A percentile compares a stretch with the other conserved stretches of the same genome.
phyloP scores from a whole-genome alignment of 495 filamentous ascomycete species.

The Aspergillus indologenus region DNA sequence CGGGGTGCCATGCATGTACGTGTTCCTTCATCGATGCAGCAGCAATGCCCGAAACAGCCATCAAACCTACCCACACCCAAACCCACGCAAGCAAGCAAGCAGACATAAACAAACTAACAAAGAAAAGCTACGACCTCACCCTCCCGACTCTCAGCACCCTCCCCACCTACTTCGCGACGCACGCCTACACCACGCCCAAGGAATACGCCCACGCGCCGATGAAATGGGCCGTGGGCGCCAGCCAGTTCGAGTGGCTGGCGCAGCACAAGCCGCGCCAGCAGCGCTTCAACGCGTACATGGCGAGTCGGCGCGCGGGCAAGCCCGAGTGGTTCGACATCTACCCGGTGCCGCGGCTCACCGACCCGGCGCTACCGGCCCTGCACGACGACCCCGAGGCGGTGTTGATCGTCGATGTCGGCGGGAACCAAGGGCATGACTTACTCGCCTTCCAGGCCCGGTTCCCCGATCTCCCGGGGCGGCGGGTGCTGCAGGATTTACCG shows the following conservation, averaged over 20 bases:
- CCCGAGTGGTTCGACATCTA: constrained; percentile 40
- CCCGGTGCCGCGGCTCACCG: constrained; percentile 27
- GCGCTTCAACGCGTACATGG: constrained; percentile 42
- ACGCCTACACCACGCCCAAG: constrained; percentile 30
- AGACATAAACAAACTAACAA: not conserved
- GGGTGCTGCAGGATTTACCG: constrained; percentile 37
- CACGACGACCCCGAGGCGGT: constrained; percentile 26
- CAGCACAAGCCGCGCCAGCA: constrained; percentile 28
- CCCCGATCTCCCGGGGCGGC: constrained; percentile 16
- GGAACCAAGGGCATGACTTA: constrained; percentile 42
- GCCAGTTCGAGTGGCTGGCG: constrained; percentile 42
- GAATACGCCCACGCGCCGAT: constrained; percentile 37
- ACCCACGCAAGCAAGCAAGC: not conserved
- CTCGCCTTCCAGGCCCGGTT: constrained; percentile 23
- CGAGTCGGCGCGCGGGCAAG: constrained; percentile 34
- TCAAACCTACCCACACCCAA: not conserved
- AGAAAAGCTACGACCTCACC: constrained; percentile 35
- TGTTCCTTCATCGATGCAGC: not conserved
- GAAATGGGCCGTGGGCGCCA: constrained; percentile 40
- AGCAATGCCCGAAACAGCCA: too few species aligned
- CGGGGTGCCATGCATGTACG: constrained; percentile 41
- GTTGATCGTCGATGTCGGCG: constrained; percentile 43
- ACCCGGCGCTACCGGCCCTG: constrained; percentile 8
- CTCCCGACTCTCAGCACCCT: constrained; percentile 35
- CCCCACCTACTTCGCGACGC: constrained; percentile 31